Percentiles rank a stretch among this genome's conserved stretches.
These are phyloP conservation scores for Fusarium denticulatum DNA, from an alignment of 2,329 filamentous ascomycete genomes.

Conservation along the genomic window DNA sequence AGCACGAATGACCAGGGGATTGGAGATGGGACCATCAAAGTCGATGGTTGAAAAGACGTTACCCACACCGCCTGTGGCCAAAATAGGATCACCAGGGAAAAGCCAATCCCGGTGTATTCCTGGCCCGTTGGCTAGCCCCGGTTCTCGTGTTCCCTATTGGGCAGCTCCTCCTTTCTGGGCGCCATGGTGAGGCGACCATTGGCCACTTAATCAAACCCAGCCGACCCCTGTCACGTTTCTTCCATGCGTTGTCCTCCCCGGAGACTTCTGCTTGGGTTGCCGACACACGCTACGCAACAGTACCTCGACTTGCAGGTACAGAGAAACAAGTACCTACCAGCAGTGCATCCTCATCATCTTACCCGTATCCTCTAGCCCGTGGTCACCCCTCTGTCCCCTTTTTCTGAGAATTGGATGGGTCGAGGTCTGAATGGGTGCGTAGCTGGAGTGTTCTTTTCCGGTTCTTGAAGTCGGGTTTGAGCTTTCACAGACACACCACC, in stretches of 20 bases:
- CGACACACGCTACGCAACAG: constrained; percentile 28
- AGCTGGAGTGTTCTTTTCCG: constrained; percentile 30
- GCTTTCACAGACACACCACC: constrained; percentile 27
- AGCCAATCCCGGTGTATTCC: constrained; percentile 51
- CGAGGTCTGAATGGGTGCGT: constrained; percentile 12
- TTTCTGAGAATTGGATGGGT: constrained; percentile 26
- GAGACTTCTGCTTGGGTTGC: constrained; percentile 38
- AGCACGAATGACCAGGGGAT: constrained; percentile 26
- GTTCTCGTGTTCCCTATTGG: constrained; percentile 61
- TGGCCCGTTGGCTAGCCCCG: constrained; percentile 58
- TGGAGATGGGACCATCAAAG: constrained; percentile 24
- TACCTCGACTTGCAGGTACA: constrained; percentile 28
- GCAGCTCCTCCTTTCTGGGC: constrained; percentile 57
- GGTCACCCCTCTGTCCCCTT: constrained; percentile 31
- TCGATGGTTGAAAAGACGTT: constrained; percentile 26
- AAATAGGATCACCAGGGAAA: constrained; percentile 44
- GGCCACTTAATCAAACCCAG: constrained; percentile 63
- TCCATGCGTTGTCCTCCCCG: constrained; percentile 59
- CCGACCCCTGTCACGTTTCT: constrained; percentile 61
- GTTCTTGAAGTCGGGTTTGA: constrained; percentile 25
- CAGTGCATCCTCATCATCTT: constrained; percentile 10
- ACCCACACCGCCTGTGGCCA: constrained; percentile 49
- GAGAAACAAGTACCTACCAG: neutral
- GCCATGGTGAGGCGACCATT: constrained; percentile 55
- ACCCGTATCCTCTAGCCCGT: constrained; percentile 13